Evolutionary conservation across 2,329 filamentous ascomycete species (phyloP), one percentile per base, ranked within the genome.

Genomic region (Emergomyces africanus): DNA sequence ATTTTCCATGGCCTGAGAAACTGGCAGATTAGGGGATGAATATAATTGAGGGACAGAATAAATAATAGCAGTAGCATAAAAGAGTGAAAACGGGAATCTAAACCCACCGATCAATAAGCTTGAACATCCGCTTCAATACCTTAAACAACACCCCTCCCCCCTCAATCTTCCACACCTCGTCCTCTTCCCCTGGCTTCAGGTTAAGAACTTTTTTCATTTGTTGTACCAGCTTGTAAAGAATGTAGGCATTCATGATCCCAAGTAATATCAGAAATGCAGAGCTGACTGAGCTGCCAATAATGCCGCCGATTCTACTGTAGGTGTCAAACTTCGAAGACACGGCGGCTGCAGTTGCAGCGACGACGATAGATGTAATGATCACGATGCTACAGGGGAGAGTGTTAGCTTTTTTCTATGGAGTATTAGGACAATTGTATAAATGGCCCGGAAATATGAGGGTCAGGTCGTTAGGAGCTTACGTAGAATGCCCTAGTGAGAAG

Each of bases 401-500:
- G 15, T 62, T 61, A 58, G 20, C 49, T 42, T 59, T 28, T 44
- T 14, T 5, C 9, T 46, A 39, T 49, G 25, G 28, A 44, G 15
- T 44, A 33, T 44, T 23, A 14, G 8, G 33, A 44, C 12, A 3
- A 3, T 53, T n/a, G 18, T 15, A 44, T 44, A 6, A 20, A n/a
- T 44, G 41, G 18, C 2, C 5, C 10, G 9, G 15, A 6, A 37
- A 37, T 18, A n/a, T 37, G 18, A 5, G 18, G 5, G 6, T 28
- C 5, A 42, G 10, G 12, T 35, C 25, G 5, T 2, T 41, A 35
- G 14, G 37, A 41, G 62, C 69, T 63, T 69, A 80, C 72, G 92
- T 96, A 28, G 88, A 95, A 74, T 97, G 92, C 0, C 94, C 92
- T 0, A 97, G 81, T 0, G 88, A 92, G 77, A 99, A 97, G 71